Evolutionary conservation across 164 flowering plant genomes (phyloP), one percentile per base, ranked within the genome.

Genomic region (Litsea cubeba): DNA sequence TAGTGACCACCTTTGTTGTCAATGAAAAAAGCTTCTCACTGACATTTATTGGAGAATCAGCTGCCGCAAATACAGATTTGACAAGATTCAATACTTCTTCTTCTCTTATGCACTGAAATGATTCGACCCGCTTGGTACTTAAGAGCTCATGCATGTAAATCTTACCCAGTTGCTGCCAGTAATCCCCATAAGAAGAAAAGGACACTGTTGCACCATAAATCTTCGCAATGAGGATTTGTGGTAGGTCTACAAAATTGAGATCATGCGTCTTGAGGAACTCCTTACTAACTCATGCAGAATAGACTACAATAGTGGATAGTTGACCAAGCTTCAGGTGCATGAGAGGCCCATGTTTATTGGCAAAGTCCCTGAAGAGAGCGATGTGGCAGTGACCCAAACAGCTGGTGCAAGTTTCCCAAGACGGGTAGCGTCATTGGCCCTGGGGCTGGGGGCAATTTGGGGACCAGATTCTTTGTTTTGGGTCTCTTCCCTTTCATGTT

Each of bases 181-280:
- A 71, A 25, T 22, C 69, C 11, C 81, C 78, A 46, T 78, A 78
- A 2, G 75, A 78, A 40, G 78, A 30, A n/a, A 75, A 50, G 5
- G 72, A 75, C 11, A 78, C 75, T 15, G 7, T 66, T 30, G 15
- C 65, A 14, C 71, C 62, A 51, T 75, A 78, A 46, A 65, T 57
- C 14, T 32, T n/a, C 10, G 40, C 51, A 12, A 62, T 67, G 5
- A 60, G 35, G 5, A 23, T 2, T 8, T 23, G 25, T 3, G 68
- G 69, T 50, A 78, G 72, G 22, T 62, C 22, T 2, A 75, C 69
- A 66, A 78, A 78, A 12, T 10, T 46, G 20, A 66, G 71, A 46
- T 78, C 81, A 60, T 78, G 81, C 5, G 72, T 75, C 58, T 78
- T 75, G 78, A 75, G 32, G 25, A 78, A 5, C 65, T 78, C 68